Evolutionary conservation across 768 basidiomycete genomes (phyloP).

Genomic region (Ramaria rubella): DNA sequence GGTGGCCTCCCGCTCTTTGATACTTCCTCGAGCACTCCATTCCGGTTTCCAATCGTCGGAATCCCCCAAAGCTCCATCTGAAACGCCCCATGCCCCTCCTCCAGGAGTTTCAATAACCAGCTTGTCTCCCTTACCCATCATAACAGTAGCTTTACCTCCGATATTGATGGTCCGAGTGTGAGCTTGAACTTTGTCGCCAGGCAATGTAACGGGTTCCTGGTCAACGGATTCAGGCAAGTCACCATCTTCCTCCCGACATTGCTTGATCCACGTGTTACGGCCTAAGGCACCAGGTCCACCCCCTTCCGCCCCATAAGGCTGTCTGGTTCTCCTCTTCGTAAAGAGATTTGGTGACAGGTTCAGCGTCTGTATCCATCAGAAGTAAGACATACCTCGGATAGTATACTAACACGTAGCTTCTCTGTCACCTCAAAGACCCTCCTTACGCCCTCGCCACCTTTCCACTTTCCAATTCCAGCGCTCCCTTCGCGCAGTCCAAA

Average conservation of each 20-base stretch:
- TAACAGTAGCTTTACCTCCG: constrained; percentile 80
- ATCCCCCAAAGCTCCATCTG: constrained; percentile 17
- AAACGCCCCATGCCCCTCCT: constrained; percentile 76
- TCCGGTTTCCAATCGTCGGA: constrained; percentile 13
- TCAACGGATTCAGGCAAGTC: constrained; percentile 43
- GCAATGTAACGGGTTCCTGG: not conserved
- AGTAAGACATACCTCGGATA: constrained; percentile 59
- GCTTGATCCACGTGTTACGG: constrained; percentile 83
- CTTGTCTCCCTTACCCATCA: constrained; percentile 83
- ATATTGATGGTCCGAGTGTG: constrained; percentile 66
- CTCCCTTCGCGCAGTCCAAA: constrained; percentile 71
- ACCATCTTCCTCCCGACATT: constrained; percentile 56
- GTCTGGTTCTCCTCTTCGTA: constrained; percentile 67
- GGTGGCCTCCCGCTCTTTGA: not conserved
- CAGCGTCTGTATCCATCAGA: constrained; percentile 1
- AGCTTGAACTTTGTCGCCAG: not conserved
- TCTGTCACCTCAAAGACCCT: constrained; percentile 80
- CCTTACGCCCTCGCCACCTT: constrained; percentile 79
- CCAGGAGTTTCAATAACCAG: constrained; percentile 84
- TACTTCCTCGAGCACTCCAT: not conserved
- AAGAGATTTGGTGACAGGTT: not conserved
- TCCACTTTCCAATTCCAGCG: constrained; percentile 64
- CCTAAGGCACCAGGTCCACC: constrained; percentile 67
- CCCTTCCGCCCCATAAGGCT: constrained; percentile 82
- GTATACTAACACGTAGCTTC: constrained; percentile 78